Evolutionary conservation across 768 basidiomycete genomes (phyloP).

Genomic region (Termitomyces sp.): DNA sequence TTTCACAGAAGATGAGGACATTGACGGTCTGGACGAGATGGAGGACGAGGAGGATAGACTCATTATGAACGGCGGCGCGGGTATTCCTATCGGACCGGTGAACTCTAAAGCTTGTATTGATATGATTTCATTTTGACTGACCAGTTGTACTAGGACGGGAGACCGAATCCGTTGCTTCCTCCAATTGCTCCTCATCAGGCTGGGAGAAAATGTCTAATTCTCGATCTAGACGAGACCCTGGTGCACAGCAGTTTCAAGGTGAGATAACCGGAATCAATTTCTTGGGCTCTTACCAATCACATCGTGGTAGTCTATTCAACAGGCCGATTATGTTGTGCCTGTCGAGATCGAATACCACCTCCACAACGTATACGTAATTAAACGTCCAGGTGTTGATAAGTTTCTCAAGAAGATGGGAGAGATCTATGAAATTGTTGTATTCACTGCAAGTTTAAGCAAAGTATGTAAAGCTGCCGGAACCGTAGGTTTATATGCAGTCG

Average conservation of each 20-base stretch:
- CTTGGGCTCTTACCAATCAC: constrained; percentile 10
- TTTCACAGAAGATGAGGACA: constrained; percentile 67
- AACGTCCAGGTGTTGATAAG: constrained; percentile 95
- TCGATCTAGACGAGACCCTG: constrained; percentile 96
- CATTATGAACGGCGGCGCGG: constrained; percentile 88
- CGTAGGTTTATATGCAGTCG: constrained; percentile 3
- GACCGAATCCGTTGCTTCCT: constrained; percentile 83
- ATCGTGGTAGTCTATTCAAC: constrained; percentile 71
- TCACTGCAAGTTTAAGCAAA: constrained; percentile 97
- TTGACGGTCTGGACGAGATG: constrained; percentile 56
- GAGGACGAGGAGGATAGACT: constrained; percentile 92
- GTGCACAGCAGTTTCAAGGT: constrained; percentile 99
- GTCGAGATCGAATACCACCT: constrained; percentile 98
- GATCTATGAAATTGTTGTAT: constrained; percentile 96
- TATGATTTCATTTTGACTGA: constrained; percentile 5
- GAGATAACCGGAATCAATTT: constrained; percentile 13
- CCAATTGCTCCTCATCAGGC: constrained; percentile 75
- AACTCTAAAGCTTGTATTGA: constrained; percentile 27
- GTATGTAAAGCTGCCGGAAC: constrained; percentile 37
- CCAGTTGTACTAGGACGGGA: constrained; percentile 62
- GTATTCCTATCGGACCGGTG: constrained; percentile 92
- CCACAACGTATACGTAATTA: constrained; percentile 99
- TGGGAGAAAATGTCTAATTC: constrained; percentile 92
- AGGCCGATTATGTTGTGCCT: constrained; percentile 97
- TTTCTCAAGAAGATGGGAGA: constrained; percentile 99